Conservation (phyloP, 2,329 filamentous ascomycete species). For the Claviceps sp. region DNA sequence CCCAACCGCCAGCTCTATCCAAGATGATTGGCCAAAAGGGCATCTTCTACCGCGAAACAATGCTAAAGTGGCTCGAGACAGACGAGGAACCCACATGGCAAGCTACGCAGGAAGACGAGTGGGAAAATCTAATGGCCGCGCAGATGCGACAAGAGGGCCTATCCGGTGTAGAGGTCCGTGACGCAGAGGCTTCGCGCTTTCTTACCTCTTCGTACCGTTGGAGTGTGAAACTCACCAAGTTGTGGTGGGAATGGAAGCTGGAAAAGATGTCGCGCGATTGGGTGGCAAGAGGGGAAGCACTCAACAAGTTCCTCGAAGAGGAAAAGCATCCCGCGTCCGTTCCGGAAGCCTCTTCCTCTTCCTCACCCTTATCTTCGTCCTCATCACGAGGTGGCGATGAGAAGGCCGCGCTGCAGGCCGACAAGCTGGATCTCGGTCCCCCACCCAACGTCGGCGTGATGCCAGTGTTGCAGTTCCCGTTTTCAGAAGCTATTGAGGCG, state of each 20-base stretch:
- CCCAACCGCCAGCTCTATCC: slow-evolving; percentile 47
- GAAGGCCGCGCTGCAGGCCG: neutral
- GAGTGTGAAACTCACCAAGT: slow-evolving; percentile 16
- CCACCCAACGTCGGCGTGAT: slow-evolving; percentile 7
- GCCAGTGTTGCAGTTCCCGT: neutral
- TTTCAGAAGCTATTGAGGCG: slow-evolving; percentile 2
- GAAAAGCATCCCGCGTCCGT: slow-evolving; percentile 19
- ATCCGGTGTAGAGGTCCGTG: neutral
- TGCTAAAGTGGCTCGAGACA: slow-evolving; percentile 24
- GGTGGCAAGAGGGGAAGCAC: slow-evolving; percentile 26
- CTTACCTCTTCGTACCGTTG: slow-evolving; percentile 14
- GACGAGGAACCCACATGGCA: slow-evolving; percentile 20
- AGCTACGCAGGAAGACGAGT: slow-evolving; percentile 31
- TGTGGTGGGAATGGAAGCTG: slow-evolving; percentile 20
- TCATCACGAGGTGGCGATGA: neutral
- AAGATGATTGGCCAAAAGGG: slow-evolving; percentile 41
- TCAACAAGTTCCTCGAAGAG: slow-evolving; percentile 25
- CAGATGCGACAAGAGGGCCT: slow-evolving; percentile 9
- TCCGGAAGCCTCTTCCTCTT: no score
- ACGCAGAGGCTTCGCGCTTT: slow-evolving; percentile 2
- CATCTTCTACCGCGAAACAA: slow-evolving; percentile 26
- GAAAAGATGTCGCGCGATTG: slow-evolving; percentile 23
- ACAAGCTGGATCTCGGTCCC: neutral
- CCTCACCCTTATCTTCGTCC: no score
- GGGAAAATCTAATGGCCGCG: slow-evolving; percentile 28